Base-by-base conservation (phyloP, 805 yeast species). In the Ogataea corticis region DNA sequence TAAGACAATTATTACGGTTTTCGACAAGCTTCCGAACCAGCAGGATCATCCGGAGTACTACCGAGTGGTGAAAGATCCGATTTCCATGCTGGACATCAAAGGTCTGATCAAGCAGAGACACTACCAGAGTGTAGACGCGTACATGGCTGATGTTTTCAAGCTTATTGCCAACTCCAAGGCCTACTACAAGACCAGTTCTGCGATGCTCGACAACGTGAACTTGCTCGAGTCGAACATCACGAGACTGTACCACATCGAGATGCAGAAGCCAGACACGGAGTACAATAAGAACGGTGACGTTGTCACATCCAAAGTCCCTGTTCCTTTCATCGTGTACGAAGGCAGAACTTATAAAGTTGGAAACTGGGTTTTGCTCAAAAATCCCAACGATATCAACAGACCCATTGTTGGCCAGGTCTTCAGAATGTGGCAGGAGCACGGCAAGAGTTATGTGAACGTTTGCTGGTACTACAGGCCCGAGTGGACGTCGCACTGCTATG, bases 391-490 rank as follows among this genome's bases (percentile, higher is more conserved):
- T 66, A 82, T 85, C 2, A 76, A 83, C 23, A 87, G 87, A 63
- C 98, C 99, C 13, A 91, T 91, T 16, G 87, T 90, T 29, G 97
- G 95, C 13, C 99, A 94, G 67, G 79, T 94, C 23, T 94, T 92
- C 70, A 78, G 96, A 58, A 78, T 94, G 50, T 94, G 99, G 99
- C 80, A 83, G 48, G 95, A 90, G 52, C 95, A 91, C 44, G 79
- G 80, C 9, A 82, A 83, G 57, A 79, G 84, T 49, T 91, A 91
- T 82, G 78, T 91, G 61, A 92, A 94, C 63, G 96, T 88, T 32
- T 94, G 98, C 71, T 94, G 98, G 99, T 94, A 92, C 67, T 85
- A 88, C 60, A 81, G 98, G 56, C 97, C 99, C 1, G 98, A 94
- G 65, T 97, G 95, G 74, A 94, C 99, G 0, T 96, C 94, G 36